Conservation (phyloP, 495 filamentous ascomycete genomes). For the Tuber calosporum region DNA sequence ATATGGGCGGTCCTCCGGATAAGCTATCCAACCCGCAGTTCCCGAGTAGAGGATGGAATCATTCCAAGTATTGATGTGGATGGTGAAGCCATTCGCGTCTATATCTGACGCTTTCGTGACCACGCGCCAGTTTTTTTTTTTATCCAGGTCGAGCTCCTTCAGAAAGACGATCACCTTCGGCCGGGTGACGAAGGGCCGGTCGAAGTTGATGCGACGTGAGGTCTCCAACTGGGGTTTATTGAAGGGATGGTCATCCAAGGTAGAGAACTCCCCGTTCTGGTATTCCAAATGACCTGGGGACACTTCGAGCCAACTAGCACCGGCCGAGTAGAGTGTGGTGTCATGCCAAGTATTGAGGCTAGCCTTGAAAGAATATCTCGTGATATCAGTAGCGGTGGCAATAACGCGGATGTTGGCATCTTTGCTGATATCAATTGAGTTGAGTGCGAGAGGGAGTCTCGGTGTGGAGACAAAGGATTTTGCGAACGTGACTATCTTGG, state of each 20-base stretch:
- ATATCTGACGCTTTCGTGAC: neutral
- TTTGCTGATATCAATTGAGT: neutral
- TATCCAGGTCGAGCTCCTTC: neutral
- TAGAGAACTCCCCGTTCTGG: constrained; percentile 1
- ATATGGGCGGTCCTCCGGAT: neutral
- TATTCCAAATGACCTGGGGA: neutral
- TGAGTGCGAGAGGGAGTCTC: constrained; percentile 11
- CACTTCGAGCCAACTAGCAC: constrained; percentile 5
- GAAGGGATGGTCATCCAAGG: neutral
- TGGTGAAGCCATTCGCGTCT: constrained; percentile 26
- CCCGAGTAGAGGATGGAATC: constrained; percentile 10
- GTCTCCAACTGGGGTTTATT: neutral
- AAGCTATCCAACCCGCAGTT: constrained; percentile 5
- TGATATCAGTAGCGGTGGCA: neutral
- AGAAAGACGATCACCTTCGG: constrained; percentile 7
- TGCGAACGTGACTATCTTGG: neutral
- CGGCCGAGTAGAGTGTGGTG: neutral
- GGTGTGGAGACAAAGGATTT: neutral
- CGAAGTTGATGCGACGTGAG: neutral
- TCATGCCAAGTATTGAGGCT: constrained; percentile 2
- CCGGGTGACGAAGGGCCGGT: neutral
- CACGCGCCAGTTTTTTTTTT: neutral
- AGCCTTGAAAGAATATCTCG: neutral
- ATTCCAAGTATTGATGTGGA: constrained; percentile 28
- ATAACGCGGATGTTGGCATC: neutral